Base-by-base conservation (phyloP, 371 early-diverging fungal species). In the Rhizopus arrhizus region DNA sequence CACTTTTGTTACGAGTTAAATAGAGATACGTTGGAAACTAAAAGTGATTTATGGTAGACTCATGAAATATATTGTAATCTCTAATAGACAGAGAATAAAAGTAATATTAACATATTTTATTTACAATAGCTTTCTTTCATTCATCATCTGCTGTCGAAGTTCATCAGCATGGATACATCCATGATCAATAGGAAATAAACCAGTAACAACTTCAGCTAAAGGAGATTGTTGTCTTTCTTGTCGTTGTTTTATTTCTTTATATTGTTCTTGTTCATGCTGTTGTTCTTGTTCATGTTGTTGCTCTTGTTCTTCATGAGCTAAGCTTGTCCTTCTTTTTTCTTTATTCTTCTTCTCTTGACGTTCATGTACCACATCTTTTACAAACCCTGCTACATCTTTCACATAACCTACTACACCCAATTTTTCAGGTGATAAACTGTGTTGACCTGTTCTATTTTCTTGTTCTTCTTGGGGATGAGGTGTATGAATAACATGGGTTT, bases 341-440 rank as follows among this genome's bases (percentile, higher is more conserved):
- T 58, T 29, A 34, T 31, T 28, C 31, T 45, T 64, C 10, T 58
- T 38, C 15, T 69, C 60, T 16, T 65, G 59, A 35, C 59, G 53
- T 57, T 71, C 72, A 22, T 80, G 57, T 4, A 73, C 69, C 6
- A 56, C 73, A 38, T 80, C 80, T 36, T 73, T 75, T 34, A 76
- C 72, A 66, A 78, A 78, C 0, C 78, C 77, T 45, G 77, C 79
- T 0, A 78, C 81, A 63, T 78, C 79, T 58, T 68, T 76, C 16
- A 81, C 74, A 62, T 78, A 78, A 7, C 78, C 78, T 12, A 69
- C 75, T 0, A 78, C 66, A 16, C 81, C 81, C 3, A 78, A 56
- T 32, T 81, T 73, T 43, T 75, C 78, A 3, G 78, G 78, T 3
- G 77, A 74, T 16, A 78, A 64, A 34, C 73, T 74, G 41, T 78